Percentiles rank a stretch among this genome's conserved stretches.
Conservation (phyloP, 768 basidiomycete genomes). For the Pleurotus salmoneostramineus region DNA sequence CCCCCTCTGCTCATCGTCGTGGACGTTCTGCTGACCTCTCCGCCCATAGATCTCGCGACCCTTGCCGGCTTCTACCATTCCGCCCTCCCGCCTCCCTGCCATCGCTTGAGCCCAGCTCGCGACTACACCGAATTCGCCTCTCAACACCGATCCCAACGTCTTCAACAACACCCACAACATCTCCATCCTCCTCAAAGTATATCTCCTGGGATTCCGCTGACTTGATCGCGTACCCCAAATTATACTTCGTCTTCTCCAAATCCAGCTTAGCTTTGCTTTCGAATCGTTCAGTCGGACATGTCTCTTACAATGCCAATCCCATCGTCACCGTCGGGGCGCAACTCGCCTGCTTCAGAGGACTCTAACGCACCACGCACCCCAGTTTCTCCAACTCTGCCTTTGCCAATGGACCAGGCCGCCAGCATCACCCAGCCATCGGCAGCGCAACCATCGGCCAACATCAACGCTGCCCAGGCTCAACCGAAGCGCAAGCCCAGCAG, state of each 20-base stretch:
- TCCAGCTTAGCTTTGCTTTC: not conserved
- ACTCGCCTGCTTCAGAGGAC: conserved; percentile 38
- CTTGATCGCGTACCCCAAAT: conserved; percentile 11
- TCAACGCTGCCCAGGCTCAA: conserved; percentile 23
- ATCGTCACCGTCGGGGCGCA: conserved; percentile 30
- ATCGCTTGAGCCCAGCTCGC: conserved; percentile 77
- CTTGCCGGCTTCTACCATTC: conserved; percentile 76
- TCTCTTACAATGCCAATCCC: conserved; percentile 35
- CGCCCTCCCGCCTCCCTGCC: conserved; percentile 31
- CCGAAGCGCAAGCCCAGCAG: conserved; percentile 79
- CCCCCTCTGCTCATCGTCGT: not conserved
- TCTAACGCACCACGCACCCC: conserved; percentile 47
- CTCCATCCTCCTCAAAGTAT: not conserved
- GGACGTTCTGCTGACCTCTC: conserved; percentile 17
- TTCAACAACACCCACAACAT: not conserved
- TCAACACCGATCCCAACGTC: no score
- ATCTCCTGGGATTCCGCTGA: conserved; percentile 13
- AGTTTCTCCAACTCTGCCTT: conserved; percentile 29
- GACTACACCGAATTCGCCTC: conserved; percentile 15
- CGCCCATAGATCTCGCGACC: conserved; percentile 79
- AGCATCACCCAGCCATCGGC: conserved; percentile 10
- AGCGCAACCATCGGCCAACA: not conserved
- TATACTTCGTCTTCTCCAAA: not conserved
- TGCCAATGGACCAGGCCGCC: conserved; percentile 21
- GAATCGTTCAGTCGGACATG: conserved; percentile 20